Base-by-base conservation (phyloP, 2,329 filamentous ascomycete species). In the Aspergillus vadensis region DNA sequence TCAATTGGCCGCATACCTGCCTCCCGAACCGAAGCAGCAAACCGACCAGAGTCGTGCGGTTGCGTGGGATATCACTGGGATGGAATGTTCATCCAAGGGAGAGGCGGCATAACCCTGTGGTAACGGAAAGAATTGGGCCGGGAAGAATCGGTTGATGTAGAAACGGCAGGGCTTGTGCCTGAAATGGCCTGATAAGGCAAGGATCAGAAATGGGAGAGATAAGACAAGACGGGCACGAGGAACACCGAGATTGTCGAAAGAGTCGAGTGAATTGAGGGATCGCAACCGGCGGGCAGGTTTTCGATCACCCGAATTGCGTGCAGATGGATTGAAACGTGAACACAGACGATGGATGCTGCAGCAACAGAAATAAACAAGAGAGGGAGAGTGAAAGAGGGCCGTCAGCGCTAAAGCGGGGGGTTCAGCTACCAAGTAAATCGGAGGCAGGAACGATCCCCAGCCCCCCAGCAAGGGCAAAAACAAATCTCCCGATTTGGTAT, bases 1-100 rank as follows among this genome's bases (percentile, higher is more conserved):
- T 73, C 71, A 73, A 70, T 69, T 65, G 72, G 67, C 71, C 72
- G 72, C 77, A 79, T 79, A 67, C 73, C 76, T 77, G 70, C 73
- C 71, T 71, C 65, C 59, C 57, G 56, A 62, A 65, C 55, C 67
- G 67, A 70, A 70, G 69, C 63, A 67, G 70, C 64, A 58, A 63
- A 59, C 50, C 43, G 47, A 56, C 57, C 53, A 53, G 57, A 59
- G 49, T 60, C 41, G 51, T 55, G 57, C 41, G 7, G 52, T 25
- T 58, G 54, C 38, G 44, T 41, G 54, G 32, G 36, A 58, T 36
- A 51, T 63, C 47, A 52, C 36, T 56, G 50, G 56, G 55, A 59
- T 56, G 63, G 65, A 67, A 67, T 69, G 66, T 55, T 62, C 50
- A 65, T 63, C 69, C 67, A 70, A 69, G 67, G 66, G 67, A 63